Conservation (phyloP, 129 eudicot genomes). For the Pseudognaphalium luteoalbum region DNA sequence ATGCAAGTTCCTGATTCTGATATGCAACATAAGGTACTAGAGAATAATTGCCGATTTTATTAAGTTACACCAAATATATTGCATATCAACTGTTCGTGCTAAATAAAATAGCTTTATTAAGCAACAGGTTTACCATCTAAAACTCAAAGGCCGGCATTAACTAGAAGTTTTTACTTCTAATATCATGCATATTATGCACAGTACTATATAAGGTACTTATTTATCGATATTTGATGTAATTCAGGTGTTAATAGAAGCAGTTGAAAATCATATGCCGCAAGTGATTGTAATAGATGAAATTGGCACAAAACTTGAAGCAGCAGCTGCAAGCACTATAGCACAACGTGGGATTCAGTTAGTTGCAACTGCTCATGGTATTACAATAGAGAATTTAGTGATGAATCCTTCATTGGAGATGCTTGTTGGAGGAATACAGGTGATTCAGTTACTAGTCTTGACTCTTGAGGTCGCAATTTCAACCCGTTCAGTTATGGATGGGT, state of each 20-base stretch:
- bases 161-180: constrained; percentile 1
- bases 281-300: constrained; percentile 97
- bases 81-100: neutral
- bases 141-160: neutral
- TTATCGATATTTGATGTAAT: constrained; percentile 23
- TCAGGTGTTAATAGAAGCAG: constrained; percentile 97
- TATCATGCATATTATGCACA: neutral
- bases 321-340: constrained; percentile 97
- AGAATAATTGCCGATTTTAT: neutral
- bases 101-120: neutral
- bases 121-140: neutral
- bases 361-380: constrained; percentile 98
- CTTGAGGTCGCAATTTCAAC: neutral
- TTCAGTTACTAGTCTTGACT: neutral
- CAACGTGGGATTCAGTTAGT: constrained; percentile 99
- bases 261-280: constrained; percentile 99
- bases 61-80: neutral
- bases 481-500: constrained; percentile 16
- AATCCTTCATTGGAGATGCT: constrained; percentile 98
- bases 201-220: constrained; percentile 11
- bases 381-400: constrained; percentile 84
- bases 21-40: constrained; percentile 78
- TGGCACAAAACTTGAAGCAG: constrained; percentile 96
- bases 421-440: constrained; percentile 96
- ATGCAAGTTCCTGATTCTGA: constrained; percentile 95